These are phyloP conservation scores for Venturiaceae sp. DNA, from an alignment of 2,329 filamentous ascomycete genomes.

Conservation along the genomic window DNA sequence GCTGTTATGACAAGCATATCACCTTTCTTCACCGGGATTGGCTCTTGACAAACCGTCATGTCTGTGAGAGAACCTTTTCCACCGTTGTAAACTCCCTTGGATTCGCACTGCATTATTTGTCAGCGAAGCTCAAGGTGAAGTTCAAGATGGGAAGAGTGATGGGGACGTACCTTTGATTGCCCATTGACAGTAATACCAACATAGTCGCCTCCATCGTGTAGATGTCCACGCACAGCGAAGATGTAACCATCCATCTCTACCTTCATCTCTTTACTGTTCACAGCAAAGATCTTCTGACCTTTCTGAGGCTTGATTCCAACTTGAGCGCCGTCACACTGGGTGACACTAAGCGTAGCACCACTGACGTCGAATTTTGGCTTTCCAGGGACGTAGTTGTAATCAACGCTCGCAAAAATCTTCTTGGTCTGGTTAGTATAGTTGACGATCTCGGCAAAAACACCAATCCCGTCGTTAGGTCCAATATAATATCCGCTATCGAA, in stretches of 20 bases:
- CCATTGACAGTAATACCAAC: not conserved
- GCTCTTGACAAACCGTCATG: slow-evolving; percentile 1
- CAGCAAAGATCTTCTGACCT: not conserved
- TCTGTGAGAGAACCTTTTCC: not conserved
- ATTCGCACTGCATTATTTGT: not conserved
- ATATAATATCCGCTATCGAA: slow-evolving; percentile 2
- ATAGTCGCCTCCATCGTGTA: slow-evolving; percentile 2
- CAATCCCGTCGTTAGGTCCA: not conserved
- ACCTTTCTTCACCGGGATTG: slow-evolving; percentile 6
- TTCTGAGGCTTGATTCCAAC: not conserved
- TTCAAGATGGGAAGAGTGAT: not conserved
- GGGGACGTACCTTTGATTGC: too few relatives aligned
- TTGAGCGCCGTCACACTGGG: not conserved
- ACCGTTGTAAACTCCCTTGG: not conserved
- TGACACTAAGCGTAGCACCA: not conserved
- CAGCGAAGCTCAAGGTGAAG: not conserved
- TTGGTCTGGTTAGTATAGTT: slow-evolving; percentile 1
- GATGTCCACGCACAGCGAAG: not conserved
- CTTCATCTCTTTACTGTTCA: not conserved
- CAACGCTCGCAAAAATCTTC: not conserved
- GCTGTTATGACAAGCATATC: not conserved
- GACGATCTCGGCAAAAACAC: not conserved
- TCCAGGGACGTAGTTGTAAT: not conserved
- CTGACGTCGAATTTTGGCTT: not conserved
- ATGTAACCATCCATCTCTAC: not conserved